phyloP scores from a whole-genome alignment of 2,329 filamentous ascomycete species.

The Lomentospora prolificans region DNA sequence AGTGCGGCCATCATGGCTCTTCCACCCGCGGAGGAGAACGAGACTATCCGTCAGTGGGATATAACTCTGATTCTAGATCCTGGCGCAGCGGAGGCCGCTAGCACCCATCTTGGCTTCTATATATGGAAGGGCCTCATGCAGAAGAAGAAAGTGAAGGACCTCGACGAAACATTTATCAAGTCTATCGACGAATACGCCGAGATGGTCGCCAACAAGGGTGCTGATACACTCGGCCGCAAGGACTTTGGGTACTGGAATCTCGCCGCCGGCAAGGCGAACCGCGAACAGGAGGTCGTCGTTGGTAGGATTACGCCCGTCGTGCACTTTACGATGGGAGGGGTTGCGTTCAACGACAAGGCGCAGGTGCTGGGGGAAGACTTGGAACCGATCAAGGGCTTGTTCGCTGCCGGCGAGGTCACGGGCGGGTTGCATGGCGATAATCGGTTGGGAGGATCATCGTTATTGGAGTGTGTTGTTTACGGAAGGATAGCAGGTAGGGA shows the following conservation, averaged over 20 bases:
- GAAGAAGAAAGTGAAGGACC: conserved; percentile 43
- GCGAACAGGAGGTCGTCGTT: conserved; percentile 44
- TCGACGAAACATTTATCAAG: conserved; percentile 27
- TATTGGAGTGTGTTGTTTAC: conserved; percentile 56
- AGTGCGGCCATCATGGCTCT: conserved; percentile 39
- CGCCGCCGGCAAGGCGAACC: conserved; percentile 27
- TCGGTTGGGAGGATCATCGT: conserved; percentile 48
- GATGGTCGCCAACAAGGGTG: conserved; percentile 26
- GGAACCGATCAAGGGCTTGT: conserved; percentile 42
- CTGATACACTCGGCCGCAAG: conserved; percentile 36
- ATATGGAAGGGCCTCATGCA: conserved; percentile 50
- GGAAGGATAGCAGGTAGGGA: conserved; percentile 45
- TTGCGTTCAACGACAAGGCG: conserved; percentile 41
- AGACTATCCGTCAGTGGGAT: conserved; percentile 43
- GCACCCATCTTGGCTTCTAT: conserved; percentile 53
- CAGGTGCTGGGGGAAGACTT: conserved; percentile 36
- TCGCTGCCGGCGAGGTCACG: conserved; percentile 55
- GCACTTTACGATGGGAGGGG: conserved; percentile 60
- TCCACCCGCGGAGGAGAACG: conserved; percentile 15
- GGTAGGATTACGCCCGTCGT: conserved; percentile 53
- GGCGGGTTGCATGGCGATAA: conserved; percentile 57
- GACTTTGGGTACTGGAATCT: conserved; percentile 48
- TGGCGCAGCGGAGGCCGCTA: conserved; percentile 39
- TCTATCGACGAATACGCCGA: conserved; percentile 40
- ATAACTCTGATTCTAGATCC: conserved; percentile 50